Base-by-base conservation (phyloP, 768 basidiomycete species). In the Pulveroboletus sp. region DNA sequence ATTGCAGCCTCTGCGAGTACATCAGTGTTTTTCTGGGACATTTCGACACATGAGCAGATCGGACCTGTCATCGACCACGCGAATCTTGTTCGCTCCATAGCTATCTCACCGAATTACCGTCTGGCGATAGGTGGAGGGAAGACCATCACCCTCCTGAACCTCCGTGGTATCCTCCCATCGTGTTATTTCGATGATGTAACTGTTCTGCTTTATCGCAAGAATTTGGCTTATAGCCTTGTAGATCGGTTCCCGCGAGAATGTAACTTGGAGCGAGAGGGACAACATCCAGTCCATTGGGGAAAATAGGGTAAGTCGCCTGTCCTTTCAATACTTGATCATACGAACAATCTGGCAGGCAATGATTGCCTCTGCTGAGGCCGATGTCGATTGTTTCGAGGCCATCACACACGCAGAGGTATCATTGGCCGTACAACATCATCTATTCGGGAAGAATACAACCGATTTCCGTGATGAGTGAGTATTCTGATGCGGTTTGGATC, bases 21-120 rank as follows among this genome's bases (percentile, higher is more conserved):
- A 7, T 20, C 12, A 0, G 30, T 58, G 16, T 44, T 31, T 20
- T 53, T 58, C 35, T 53, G 55, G 55, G 56, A 58, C 35, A 26
- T 45, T 6, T 13, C 5, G 12, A 44, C 45, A 2, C 24, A 49
- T 13, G 19, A 53, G 12, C 47, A 36, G 27, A 44, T 57, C 16
- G 51, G 51, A 14, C 30, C 44, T 5, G 12, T 50, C 26, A 37
- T 57, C n/a, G 44, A 47, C 4, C 37, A 57, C n/a, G 22, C 24
- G 6, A 37, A 48, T 19, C 6, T 5, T n/a, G 36, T 54, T 17
- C 9, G n/a, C n/a, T 53, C 41, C 34, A 49, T 58, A 10, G 11
- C 44, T 9, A 49, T 58, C 27, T 53, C 56, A 13, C 31, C 22
- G n/a, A 23, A 58, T 17, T 47, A 53, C 22, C 22, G 23, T 9